Evolutionary conservation across 2,329 filamentous ascomycete genomes (phyloP), one percentile per base, ranked within the genome.

Genomic region (Tolypocladium guangdongense): DNA sequence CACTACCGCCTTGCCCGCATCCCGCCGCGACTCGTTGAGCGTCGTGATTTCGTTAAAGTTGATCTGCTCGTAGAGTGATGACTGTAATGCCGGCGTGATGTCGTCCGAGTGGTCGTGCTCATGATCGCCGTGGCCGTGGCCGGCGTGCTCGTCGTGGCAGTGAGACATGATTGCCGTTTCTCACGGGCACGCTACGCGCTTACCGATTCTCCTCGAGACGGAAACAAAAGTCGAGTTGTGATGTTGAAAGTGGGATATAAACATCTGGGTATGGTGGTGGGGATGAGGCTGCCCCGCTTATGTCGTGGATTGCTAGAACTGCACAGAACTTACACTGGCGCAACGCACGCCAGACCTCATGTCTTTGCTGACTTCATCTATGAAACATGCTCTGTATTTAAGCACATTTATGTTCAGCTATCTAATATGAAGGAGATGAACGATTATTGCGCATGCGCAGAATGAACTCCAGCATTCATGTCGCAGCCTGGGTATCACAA

Each of bases 91-190:
- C 0, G 93, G 93, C 2, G 88, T 91, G 63, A 96, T 82, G 74
- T 97, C 92, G 74, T 97, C 88, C 48, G 82, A 86, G 72, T 96
- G 92, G 69, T 96, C 90, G 68, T 96, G 90, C 43, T 75, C 80
- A 55, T 78, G 72, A 61, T 83, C 75, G 54, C 75, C 78, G 59
- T 75, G 72, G 57, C 75, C 72, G 57, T 81, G 77, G 56, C 73
- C 66, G 27, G 64, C 66, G 60, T 78, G 75, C 57, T 79, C 76
- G 57, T 78, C 72, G 65, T 78, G 76, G 59, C 76, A 78, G 63
- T 77, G 75, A 41, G 70, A 70, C 71, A 73, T 73, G 51, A 14
- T 54, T 51, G 51, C 32, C 14, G 16, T 27, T 12, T 20, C 14
- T 27, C 20, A 8, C n/a, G 1, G 27, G 14, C 20, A 30, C 7